Evolutionary conservation across 495 filamentous ascomycete genomes (phyloP).

Genomic region (Haplographium delicatum): DNA sequence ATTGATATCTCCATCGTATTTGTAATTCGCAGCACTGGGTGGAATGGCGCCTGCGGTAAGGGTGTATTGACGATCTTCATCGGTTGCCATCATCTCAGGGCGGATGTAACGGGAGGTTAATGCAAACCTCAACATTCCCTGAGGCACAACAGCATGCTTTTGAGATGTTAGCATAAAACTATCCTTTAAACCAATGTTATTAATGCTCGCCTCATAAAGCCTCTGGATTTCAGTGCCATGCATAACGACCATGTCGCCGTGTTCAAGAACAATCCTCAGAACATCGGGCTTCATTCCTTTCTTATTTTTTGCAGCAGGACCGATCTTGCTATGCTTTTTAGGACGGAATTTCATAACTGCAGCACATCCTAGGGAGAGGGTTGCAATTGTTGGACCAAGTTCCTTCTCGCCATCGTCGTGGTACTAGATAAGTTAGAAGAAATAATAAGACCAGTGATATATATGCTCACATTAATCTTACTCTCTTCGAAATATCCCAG

Average conservation of each 20-base stretch:
- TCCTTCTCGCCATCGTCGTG: conserved; percentile 82
- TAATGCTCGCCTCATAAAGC: conserved; percentile 60
- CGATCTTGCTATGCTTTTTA: conserved; percentile 51
- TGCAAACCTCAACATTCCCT: conserved; percentile 59
- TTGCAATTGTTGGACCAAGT: conserved; percentile 70
- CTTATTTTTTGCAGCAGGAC: conserved; percentile 18
- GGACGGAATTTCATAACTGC: conserved; percentile 66
- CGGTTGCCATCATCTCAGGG: conserved; percentile 8
- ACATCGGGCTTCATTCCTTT: conserved; percentile 25
- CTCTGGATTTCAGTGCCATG: conserved; percentile 66
- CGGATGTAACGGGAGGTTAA: conserved; percentile 53
- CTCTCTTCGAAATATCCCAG: conserved; percentile 71
- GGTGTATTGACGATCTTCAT: background rate
- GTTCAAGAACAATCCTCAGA: conserved; percentile 45
- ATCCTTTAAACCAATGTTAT: background rate
- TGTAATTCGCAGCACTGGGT: background rate
- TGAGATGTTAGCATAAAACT: conserved; percentile 16
- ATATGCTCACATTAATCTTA: conserved; percentile 57
- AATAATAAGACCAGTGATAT: conserved; percentile 7
- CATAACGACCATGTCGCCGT: conserved; percentile 85
- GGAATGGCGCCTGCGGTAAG: background rate
- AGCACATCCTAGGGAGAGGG: conserved; percentile 65
- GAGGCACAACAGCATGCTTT: conserved; percentile 57
- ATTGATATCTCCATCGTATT: background rate
- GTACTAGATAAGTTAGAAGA: conserved; percentile 46